A percentile compares a stretch with the other conserved stretches of the same genome.
Conservation (phyloP, 75 land plant genomes). For the Pinus albicaulis region DNA sequence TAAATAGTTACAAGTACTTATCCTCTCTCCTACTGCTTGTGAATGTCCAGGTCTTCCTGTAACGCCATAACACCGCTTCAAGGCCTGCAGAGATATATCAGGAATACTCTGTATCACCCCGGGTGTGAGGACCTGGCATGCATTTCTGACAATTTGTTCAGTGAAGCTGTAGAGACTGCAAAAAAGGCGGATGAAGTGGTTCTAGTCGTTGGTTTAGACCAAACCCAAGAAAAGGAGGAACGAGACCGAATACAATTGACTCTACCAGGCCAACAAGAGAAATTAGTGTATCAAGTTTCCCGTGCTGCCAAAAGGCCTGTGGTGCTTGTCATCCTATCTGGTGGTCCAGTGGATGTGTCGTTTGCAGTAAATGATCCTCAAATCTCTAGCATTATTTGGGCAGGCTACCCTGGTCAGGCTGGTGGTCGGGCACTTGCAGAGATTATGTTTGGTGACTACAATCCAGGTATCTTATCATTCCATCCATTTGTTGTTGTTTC, state of each 20-base stretch:
- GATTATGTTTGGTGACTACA: constrained; percentile 74
- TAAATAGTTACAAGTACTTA: not conserved
- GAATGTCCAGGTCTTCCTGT: constrained; percentile 67
- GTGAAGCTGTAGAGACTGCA: constrained; percentile 49
- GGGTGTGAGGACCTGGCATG: constrained; percentile 74
- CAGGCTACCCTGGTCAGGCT: constrained; percentile 90
- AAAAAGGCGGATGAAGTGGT: constrained; percentile 65
- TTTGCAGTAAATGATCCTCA: constrained; percentile 55
- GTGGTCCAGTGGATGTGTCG: constrained; percentile 83
- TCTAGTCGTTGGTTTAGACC: constrained; percentile 71
- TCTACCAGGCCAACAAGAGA: constrained; percentile 85
- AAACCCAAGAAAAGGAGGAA: constrained; percentile 81
- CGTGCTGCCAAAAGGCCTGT: constrained; percentile 54
- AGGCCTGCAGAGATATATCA: constrained; percentile 31
- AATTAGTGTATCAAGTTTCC: constrained; percentile 49
- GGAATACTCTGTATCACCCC: constrained; percentile 26
- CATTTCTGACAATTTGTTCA: constrained; percentile 33
- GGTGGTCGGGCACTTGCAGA: constrained; percentile 87
- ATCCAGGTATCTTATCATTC: constrained; percentile 57
- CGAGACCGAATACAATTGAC: constrained; percentile 66
- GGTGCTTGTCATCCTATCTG: constrained; percentile 76
- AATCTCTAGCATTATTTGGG: constrained; percentile 82
- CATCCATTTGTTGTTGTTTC: too few relatives aligned
- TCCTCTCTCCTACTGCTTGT: not conserved
- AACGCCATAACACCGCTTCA: constrained; percentile 46